Evolutionary conservation across 805 yeast genomes (phyloP).

Genomic region (Jamesozyma rosinii): DNA sequence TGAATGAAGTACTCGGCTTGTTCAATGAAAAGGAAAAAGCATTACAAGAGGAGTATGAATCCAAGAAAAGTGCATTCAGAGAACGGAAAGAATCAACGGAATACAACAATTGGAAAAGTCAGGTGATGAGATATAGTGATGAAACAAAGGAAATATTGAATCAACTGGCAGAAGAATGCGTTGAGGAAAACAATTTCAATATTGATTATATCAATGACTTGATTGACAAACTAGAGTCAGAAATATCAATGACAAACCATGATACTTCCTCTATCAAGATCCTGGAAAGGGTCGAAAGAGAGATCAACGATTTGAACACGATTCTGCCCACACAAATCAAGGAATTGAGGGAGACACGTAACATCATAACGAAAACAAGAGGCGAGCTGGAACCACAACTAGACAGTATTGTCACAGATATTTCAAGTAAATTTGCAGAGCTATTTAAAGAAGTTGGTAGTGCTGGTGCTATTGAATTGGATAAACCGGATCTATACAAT

Average conservation of each 20-base stretch:
- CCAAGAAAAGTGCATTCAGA: slow-evolving; percentile 24
- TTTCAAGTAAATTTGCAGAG: slow-evolving; percentile 56
- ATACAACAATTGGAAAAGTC: slow-evolving; percentile 19
- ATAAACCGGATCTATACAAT: slow-evolving; percentile 38
- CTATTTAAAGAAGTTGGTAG: slow-evolving; percentile 71
- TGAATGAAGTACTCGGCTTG: slow-evolving; percentile 24
- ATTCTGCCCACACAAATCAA: slow-evolving; percentile 17
- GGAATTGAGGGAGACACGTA: slow-evolving; percentile 24
- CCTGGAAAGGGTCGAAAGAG: slow-evolving; percentile 24
- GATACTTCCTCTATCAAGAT: slow-evolving; percentile 33
- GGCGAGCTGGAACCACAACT: slow-evolving; percentile 56
- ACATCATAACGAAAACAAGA: slow-evolving; percentile 34
- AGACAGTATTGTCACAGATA: slow-evolving; percentile 40
- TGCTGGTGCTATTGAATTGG: slow-evolving; percentile 68
- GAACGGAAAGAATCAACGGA: slow-evolving; percentile 22
- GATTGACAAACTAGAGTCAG: slow-evolving; percentile 41
- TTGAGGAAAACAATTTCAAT: slow-evolving; percentile 31
- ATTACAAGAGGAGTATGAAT: slow-evolving; percentile 21
- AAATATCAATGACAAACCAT: slow-evolving; percentile 31
- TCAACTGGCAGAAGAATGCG: slow-evolving; percentile 34
- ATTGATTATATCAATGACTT: slow-evolving; percentile 32
- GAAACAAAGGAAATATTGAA: slow-evolving; percentile 35
- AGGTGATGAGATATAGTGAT: slow-evolving; percentile 31
- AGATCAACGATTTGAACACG: slow-evolving; percentile 15
- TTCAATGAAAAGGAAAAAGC: slow-evolving; percentile 27